Evolutionary conservation across 768 basidiomycete species (phyloP), one percentile per base, ranked within the genome.

Genomic region (Tricholoma flavovirens): DNA sequence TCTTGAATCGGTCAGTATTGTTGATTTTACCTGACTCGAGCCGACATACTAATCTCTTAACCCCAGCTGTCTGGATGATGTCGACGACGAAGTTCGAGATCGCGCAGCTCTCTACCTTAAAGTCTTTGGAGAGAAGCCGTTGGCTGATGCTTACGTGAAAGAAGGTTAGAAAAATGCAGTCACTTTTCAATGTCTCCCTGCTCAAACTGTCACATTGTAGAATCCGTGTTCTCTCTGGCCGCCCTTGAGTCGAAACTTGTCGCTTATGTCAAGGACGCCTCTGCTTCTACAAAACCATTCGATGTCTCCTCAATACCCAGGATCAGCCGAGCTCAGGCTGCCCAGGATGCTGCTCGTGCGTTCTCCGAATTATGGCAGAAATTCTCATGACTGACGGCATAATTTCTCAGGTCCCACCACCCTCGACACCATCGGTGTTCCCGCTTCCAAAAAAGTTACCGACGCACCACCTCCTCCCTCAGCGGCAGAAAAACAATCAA

Each of bases 51-150:
- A 19, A 42, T 19, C 8, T 42, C 3, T 19, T 15, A 40, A 33
- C 49, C 48, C 46, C 59, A 94, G 94, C 59, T 99, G 97, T 68
- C 75, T 99, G 63, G 96, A 98, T 67, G 97, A 99, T 69, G 92
- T 98, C 17, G 97, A 99, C 58, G 97, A 99, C 65, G 97, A 99
- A 76, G 97, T 99, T 53, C 86, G 97, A 43, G 97, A 99, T 71
- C 89, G 97, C 50, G 97, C 97, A 4, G 91, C 97, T 8, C 80
- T 99, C 73, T 98, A 97, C 71, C 81, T 98, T 59, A 88, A 83
- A 70, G 82, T 89, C 3, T 83, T 96, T 66, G 81, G 85, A 62
- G 90, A 89, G 67, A 82, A 88, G 60, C 72, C 81, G 9, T 77
- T 99, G 55, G 92, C 91, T 9, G 86, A 91, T 64, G 79, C 81